Percentiles rank a stretch among this genome's conserved stretches.
phyloP scores from a whole-genome alignment of 768 basidiomycete genomes.

The Lactifluus piperatus region DNA sequence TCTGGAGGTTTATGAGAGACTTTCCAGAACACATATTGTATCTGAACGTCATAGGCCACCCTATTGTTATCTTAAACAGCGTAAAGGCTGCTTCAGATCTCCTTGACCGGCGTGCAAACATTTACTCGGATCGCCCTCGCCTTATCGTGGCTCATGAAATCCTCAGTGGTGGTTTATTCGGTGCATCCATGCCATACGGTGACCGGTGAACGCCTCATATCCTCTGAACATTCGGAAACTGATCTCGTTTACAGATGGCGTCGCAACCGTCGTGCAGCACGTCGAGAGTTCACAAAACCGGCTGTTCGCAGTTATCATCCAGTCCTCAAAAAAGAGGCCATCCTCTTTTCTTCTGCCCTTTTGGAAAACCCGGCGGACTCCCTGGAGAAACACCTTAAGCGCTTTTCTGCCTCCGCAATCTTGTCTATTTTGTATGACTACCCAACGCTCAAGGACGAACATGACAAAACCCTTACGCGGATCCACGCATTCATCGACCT shows the following conservation, averaged over 20 bases:
- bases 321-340: background rate
- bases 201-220: background rate
- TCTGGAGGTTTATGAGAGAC: background rate
- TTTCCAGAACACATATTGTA: too few species aligned
- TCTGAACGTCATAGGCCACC: too few species aligned
- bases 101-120: background rate
- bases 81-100: background rate
- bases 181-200: background rate
- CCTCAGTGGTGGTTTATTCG: background rate
- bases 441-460: background rate
- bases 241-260: background rate
- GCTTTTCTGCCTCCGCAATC: conserved; percentile 1
- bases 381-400: conserved; percentile 1
- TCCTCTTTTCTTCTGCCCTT: background rate
- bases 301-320: conserved; percentile 6
- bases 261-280: conserved; percentile 3
- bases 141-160: background rate
- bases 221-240: too few species aligned
- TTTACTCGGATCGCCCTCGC: conserved; percentile 1
- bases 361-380: background rate
- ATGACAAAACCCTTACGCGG: background rate
- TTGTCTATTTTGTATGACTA: conserved; percentile 11
- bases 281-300: conserved; percentile 4
- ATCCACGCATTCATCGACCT: conserved; percentile 3
- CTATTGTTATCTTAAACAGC: too few species aligned